Evolutionary conservation across 1,139 yeast genomes (phyloP), one percentile per base, ranked within the genome.

Genomic region (Candida glucosophila): DNA sequence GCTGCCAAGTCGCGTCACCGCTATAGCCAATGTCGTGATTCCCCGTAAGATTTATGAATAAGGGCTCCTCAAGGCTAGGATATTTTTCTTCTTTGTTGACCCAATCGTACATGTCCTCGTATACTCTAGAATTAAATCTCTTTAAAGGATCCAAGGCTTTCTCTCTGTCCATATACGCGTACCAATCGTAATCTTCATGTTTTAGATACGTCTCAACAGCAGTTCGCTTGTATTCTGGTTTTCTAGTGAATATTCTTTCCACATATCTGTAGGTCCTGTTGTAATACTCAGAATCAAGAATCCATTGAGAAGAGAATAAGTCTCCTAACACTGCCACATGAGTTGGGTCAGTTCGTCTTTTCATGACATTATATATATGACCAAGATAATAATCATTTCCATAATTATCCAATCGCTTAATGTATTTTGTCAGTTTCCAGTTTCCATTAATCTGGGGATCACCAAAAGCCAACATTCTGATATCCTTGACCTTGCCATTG

Each of bases 381-480:
- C 94, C 93, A 36, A 90, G 56, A 44, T 77, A 90, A 41, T 73
- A 68, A 56, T 90, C 97, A 51, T 88, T 90, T 1, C 95, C 97
- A 43, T 55, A 78, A 28, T 82, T 78, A 44, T 90, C 98, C 18
- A 90, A 57, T 29, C 83, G 53, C 36, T 82, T 79, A 33, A 83
- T 63, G 42, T 77, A 75, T n/a, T 77, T 71, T 2, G 93, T 79
- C 25, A 61, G 58, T 7, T 68, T 68, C 78, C 83, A 76, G 36
- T 77, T 73, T 2, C 97, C 97, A 35, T 88, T 80, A 49, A 90
- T 86, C 53, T 90, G 98, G 0, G 98, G 98, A 47, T 90, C 98
- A 7, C 97, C 98, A 50, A 86, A 78, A 3, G 94, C 78, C 39
- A 86, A 52, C 58, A 80, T 55, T 34, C 71, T 72, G 32, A 80